A percentile compares a stretch with the other conserved stretches of the same genome.
Evolutionary conservation across 352 stramenopile genomes (phyloP).

Genomic region (Pythium chondricola): DNA sequence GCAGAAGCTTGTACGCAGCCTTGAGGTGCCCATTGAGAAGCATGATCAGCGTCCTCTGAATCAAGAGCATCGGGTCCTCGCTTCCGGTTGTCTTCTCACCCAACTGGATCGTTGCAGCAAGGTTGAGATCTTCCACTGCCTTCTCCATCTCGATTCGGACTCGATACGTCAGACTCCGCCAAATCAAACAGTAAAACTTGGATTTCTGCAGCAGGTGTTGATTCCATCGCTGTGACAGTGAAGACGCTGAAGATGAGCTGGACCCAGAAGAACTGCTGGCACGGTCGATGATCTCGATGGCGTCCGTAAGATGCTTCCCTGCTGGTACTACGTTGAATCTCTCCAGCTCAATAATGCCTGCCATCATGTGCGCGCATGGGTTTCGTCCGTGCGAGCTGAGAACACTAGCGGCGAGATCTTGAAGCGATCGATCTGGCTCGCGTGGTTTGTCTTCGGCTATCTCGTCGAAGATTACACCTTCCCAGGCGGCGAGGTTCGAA

Average conservation of each 20-base stretch:
- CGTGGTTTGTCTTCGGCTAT: slow-evolving; percentile 4
- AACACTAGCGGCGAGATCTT: slow-evolving; percentile 20
- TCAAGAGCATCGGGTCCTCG: slow-evolving; percentile 30
- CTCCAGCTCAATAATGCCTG: slow-evolving; percentile 45
- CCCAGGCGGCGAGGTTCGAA: slow-evolving; percentile 24
- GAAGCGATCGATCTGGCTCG: slow-evolving; percentile 13
- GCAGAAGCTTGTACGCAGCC: slow-evolving; percentile 39
- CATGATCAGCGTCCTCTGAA: slow-evolving; percentile 44
- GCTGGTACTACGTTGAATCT: slow-evolving; percentile 31
- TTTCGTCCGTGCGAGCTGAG: slow-evolving; percentile 18
- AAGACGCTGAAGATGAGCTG: neutral
- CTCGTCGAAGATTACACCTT: slow-evolving; percentile 30
- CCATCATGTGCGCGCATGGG: slow-evolving; percentile 41
- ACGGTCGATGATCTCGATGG: slow-evolving; percentile 26
- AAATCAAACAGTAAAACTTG: slow-evolving; percentile 52
- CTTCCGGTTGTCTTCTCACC: slow-evolving; percentile 6
- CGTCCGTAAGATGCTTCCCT: slow-evolving; percentile 35
- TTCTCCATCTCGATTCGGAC: slow-evolving; percentile 45
- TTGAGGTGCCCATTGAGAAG: slow-evolving; percentile 49
- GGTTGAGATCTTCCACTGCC: slow-evolving; percentile 47
- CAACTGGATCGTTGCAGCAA: slow-evolving; percentile 27
- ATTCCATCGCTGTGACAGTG: slow-evolving; percentile 26
- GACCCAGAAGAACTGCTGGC: neutral
- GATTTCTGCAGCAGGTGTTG: slow-evolving; percentile 28
- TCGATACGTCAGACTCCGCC: slow-evolving; percentile 33